Conservation (phyloP, 352 stramenopile species). For the Aphanomyces euteiches region DNA sequence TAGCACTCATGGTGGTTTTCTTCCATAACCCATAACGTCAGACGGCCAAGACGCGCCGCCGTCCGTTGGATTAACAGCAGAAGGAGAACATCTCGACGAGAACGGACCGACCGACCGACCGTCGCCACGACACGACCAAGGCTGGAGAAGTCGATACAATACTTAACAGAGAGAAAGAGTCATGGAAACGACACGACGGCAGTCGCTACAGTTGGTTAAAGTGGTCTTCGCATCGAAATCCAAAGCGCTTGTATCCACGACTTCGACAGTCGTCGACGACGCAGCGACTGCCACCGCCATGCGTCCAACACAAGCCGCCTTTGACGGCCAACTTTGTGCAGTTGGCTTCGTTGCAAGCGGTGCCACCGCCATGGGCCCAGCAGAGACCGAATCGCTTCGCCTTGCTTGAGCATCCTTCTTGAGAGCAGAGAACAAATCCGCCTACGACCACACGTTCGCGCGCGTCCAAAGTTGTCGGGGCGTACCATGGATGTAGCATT, state of each 20-base stretch:
- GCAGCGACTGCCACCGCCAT: constrained; percentile 23
- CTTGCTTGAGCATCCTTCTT: constrained; percentile 24
- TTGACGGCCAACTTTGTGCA: constrained; percentile 24
- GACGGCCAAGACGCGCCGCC: too few species aligned
- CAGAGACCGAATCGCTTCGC: constrained; percentile 23
- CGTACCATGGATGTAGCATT: constrained; percentile 12
- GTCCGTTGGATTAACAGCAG: too few species aligned
- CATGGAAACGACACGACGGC: background rate
- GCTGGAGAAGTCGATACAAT: too few species aligned
- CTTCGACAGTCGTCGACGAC: constrained; percentile 1
- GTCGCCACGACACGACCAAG: too few species aligned
- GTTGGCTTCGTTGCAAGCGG: background rate
- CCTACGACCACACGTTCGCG: background rate
- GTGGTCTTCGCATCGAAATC: constrained; percentile 16
- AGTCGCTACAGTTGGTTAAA: background rate
- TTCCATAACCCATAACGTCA: too few species aligned
- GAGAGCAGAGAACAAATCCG: constrained; percentile 17
- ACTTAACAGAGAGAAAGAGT: background rate
- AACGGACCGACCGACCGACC: too few species aligned
- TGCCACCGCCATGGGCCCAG: constrained; percentile 27
- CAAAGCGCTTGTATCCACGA: constrained; percentile 23
- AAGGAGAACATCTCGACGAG: too few species aligned
- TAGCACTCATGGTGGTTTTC: too few species aligned
- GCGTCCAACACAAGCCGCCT: constrained; percentile 27
- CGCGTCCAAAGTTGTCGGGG: background rate